Base-by-base conservation (phyloP, 2,329 filamentous ascomycete species). In the Emydomyces testavorans region DNA sequence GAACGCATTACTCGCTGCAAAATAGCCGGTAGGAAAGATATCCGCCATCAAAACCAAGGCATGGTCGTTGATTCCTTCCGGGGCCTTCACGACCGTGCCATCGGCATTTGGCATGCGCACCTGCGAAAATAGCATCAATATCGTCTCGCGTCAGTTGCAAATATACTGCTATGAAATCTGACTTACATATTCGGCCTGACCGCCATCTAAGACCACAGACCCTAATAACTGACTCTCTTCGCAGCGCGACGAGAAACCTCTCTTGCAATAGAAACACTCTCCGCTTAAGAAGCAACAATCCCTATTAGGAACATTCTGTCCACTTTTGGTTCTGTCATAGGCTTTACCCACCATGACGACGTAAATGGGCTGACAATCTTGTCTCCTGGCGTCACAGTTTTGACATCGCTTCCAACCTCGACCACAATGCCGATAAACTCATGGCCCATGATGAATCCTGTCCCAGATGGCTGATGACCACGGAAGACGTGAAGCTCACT, bases 401-500 rank as follows among this genome's bases (percentile, higher is more conserved):
- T 80, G 38, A 94, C 85, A 2, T 69, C 73, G 13, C 74, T 68
- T 0, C 88, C 88, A 37, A 75, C 69, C 53, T 83, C 77, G 28
- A 80, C 74, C 7, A 94, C 78, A 20, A 73, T 75, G 4, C 89
- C 89, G 1, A 85, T 86, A 60, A 94, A 93, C 61, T 94, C 89
- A 62, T 94, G 89, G 50, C 87, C 71, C 71, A 78, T 80, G 50
- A 82, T 76, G 58, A 80, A 80, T 28, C 71, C 76, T 0, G 82
- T 77, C 0, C 66, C 72, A 5, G 80, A 82, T 20, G 79, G 74
- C 60, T 94, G 80, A 58, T 87, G 82, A 29, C 89, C 89, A 38
- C 88, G 83, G 68, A 82, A 94, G 46, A 86, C 80, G 65, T 94
- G 89, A 31, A 94, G 73, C 61, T 94, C 88, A 60, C 84, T 89